These are phyloP conservation scores for Fusarium dimerum DNA, from an alignment of 2,329 filamentous ascomycete genomes.

Conservation along the genomic window DNA sequence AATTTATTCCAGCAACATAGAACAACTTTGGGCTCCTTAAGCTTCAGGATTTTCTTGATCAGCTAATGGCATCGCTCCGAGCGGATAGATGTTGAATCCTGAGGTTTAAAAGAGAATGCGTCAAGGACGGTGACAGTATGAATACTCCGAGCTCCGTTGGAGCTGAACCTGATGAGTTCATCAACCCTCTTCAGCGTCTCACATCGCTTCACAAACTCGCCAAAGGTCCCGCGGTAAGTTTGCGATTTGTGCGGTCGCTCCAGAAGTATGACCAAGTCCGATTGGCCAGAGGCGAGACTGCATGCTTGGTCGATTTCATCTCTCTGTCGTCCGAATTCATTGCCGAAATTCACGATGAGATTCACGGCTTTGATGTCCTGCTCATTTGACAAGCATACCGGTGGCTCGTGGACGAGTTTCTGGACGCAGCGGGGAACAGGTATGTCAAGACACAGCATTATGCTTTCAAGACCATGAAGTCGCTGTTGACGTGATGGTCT, in stretches of 20 bases:
- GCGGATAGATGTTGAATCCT: not conserved
- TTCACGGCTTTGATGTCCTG: no score
- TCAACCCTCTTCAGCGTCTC: slow-evolving; percentile 1
- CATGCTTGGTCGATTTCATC: slow-evolving; percentile 2
- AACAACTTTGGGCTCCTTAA: no score
- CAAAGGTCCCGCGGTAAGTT: not conserved
- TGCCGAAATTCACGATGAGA: not conserved
- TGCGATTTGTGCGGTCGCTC: not conserved
- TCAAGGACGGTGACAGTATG: not conserved
- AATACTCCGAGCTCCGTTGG: slow-evolving; percentile 1
- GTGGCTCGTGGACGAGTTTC: no score
- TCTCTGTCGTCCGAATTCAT: not conserved
- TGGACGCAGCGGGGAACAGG: no score
- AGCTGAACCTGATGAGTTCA: not conserved
- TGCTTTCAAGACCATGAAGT: no score
- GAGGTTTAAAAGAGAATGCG: not conserved
- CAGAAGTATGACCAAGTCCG: not conserved
- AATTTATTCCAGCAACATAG: no score
- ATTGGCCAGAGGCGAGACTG: not conserved
- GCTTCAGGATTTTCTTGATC: no score
- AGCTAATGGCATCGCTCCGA: no score
- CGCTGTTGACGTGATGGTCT: no score
- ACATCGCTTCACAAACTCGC: not conserved
- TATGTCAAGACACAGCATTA: no score
- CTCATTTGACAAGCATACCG: no score